Evolutionary conservation across 2,329 filamentous ascomycete genomes (phyloP).

Genomic region (Hirsutella rhossiliensis): DNA sequence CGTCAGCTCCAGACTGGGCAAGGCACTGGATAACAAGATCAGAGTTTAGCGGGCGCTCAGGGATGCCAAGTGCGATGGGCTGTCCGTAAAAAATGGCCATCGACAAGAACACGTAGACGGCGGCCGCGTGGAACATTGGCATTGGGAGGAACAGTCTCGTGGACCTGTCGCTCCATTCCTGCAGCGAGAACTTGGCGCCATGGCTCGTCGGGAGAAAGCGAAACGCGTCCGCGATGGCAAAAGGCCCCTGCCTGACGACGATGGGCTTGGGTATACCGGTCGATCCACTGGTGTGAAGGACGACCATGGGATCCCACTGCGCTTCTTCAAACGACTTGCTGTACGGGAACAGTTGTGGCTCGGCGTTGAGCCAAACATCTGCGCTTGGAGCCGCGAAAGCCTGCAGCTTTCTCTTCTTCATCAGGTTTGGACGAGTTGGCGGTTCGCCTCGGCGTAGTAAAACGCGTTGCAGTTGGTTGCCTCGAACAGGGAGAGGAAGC

Average conservation of each 20-base stretch:
- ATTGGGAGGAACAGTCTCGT: slow-evolving; percentile 10
- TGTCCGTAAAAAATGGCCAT: slow-evolving; percentile 16
- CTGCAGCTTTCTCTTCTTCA: slow-evolving; percentile 17
- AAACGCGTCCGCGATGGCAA: slow-evolving; percentile 20
- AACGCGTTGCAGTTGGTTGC: slow-evolving; percentile 28
- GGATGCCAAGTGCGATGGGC: slow-evolving; percentile 15
- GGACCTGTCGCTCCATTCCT: slow-evolving; percentile 2
- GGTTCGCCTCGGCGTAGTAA: slow-evolving; percentile 11
- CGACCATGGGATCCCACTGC: slow-evolving; percentile 3
- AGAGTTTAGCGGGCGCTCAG: slow-evolving; percentile 19
- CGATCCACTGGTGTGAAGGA: slow-evolving; percentile 7
- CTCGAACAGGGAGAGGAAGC: slow-evolving; percentile 24
- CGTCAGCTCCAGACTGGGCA: slow-evolving; percentile 13
- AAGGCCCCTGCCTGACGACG: slow-evolving; percentile 23
- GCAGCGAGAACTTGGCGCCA: not conserved
- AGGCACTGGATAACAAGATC: slow-evolving; percentile 21
- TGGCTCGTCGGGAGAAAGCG: slow-evolving; percentile 10
- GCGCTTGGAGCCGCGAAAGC: slow-evolving; percentile 19
- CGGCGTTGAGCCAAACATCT: slow-evolving; percentile 20
- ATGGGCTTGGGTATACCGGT: slow-evolving; percentile 19
- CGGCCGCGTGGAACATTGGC: slow-evolving; percentile 27
- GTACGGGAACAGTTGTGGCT: slow-evolving; percentile 14
- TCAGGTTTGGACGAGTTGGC: slow-evolving; percentile 5
- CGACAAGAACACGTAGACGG: slow-evolving; percentile 9
- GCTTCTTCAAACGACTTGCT: slow-evolving; percentile 4